phyloP scores from a whole-genome alignment of 148 eudicot species.

The Vaccinium darrowii region DNA sequence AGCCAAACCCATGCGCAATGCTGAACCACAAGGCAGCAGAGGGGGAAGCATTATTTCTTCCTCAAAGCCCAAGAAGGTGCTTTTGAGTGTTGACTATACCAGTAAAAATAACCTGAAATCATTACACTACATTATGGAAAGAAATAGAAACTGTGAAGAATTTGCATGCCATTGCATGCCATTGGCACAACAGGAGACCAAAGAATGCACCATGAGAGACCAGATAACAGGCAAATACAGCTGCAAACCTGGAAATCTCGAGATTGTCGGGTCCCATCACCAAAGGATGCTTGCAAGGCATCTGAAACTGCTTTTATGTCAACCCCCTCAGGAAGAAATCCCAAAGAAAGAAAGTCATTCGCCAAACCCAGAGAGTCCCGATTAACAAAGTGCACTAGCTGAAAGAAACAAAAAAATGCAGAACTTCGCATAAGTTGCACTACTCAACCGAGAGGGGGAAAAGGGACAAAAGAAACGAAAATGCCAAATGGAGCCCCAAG shows the following conservation, averaged over 20 bases:
- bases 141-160: not conserved
- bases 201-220: constrained; percentile 1
- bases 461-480: not conserved
- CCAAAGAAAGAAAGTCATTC: constrained; percentile 89
- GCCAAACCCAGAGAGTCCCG: constrained; percentile 96
- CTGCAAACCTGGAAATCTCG: constrained; percentile 83
- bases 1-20: not conserved
- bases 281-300: constrained; percentile 83
- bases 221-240: constrained; percentile 8
- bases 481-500: not conserved
- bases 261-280: constrained; percentile 77
- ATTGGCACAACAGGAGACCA: not conserved
- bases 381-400: constrained; percentile 99
- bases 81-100: not conserved
- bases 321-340: constrained; percentile 89
- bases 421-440: constrained; percentile 4
- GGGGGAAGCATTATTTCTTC: not conserved
- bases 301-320: constrained; percentile 71
- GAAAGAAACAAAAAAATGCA: constrained; percentile 29
- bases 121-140: not conserved
- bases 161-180: too few species aligned
- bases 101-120: not conserved
- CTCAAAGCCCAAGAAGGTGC: not conserved
- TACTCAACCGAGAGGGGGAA: not conserved
- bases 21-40: not conserved